Evolutionary conservation across 768 basidiomycete genomes (phyloP).

Genomic region (Russula olivacea): DNA sequence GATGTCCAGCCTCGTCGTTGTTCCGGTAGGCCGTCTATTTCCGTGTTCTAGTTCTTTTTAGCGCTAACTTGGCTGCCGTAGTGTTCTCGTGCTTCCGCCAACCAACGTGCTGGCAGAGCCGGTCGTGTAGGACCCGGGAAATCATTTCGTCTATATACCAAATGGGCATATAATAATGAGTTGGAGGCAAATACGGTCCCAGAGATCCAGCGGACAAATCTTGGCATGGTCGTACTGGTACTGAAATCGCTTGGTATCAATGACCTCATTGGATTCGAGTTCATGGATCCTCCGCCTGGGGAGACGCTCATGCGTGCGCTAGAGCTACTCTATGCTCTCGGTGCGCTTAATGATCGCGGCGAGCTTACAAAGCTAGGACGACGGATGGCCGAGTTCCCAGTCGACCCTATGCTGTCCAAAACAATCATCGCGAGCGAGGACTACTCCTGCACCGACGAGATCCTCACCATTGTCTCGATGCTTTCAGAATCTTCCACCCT

Average conservation of each 20-base stretch:
- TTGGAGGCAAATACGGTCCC: constrained; percentile 96
- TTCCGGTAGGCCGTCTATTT: constrained; percentile 59
- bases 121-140: constrained; percentile 98
- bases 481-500: constrained; percentile 91
- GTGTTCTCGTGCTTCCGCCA: constrained; percentile 97
- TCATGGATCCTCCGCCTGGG: constrained; percentile 95
- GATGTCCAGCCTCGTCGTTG: constrained; percentile 94
- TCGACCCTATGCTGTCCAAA: constrained; percentile 97
- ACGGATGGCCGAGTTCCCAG: constrained; percentile 98
- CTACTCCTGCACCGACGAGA: constrained; percentile 94
- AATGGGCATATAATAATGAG: constrained; percentile 96
- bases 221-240: constrained; percentile 90
- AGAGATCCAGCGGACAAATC: constrained; percentile 97
- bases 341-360: constrained; percentile 92
- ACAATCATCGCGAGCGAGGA: constrained; percentile 93
- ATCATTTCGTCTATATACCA: constrained; percentile 96
- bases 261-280: constrained; percentile 96
- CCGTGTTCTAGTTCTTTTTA: neutral
- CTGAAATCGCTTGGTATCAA: constrained; percentile 98
- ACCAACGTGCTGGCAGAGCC: constrained; percentile 94
- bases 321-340: constrained; percentile 90
- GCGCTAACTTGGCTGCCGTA: constrained; percentile 29
- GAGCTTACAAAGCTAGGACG: constrained; percentile 96
- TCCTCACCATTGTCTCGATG: constrained; percentile 96
- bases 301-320: constrained; percentile 95